Evolutionary conservation across 768 basidiomycete genomes (phyloP), one percentile per base, ranked within the genome.

Genomic region (Lentinula edodes): DNA sequence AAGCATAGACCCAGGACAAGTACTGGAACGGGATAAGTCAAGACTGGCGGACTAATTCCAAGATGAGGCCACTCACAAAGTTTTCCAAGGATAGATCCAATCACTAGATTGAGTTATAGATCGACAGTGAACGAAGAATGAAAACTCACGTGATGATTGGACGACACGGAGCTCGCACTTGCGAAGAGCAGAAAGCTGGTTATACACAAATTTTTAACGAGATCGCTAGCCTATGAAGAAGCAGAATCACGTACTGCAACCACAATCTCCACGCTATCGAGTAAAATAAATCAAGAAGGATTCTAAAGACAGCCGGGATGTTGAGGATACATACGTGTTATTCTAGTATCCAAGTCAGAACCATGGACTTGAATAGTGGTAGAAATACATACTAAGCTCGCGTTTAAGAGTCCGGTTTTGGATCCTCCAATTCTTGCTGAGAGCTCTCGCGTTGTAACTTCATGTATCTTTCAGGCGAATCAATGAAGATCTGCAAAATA

Each of bases 1-100:
- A 93, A 91, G 66, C 90, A 91, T 72, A 93, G 83, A 16, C 92
- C 92, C 10, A 93, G 81, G 16, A 94, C 91, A 43, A 95, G 83
- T 1, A 95, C 90, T 92, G 18, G 52, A 16, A 52, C 43, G 53
- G 56, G 61, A 62, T 58, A 39, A 32, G 55, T 32, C 16, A 10
- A 10, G 20, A 23, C 3, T 4, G 28, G 28, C 51, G 20, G 18
- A 23, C 53, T 23, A 8, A 12, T 39, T 18, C 5, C 18, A 6
- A 18, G 5, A 39, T 6, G 36, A 6, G 35, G 5, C n/a, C 20
- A 68, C 84, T 38, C 64, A 85, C 84, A 71, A 60, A 91, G 76
- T 73, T 92, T 93, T 68, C 87, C 89, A 15, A 95, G 74, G 71
- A 95, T 91, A 1, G 88, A 86, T 1, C 93, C 93, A 61, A 95